Conservation (phyloP, 2,329 filamentous ascomycete genomes). For the Aspergillus sp. region DNA sequence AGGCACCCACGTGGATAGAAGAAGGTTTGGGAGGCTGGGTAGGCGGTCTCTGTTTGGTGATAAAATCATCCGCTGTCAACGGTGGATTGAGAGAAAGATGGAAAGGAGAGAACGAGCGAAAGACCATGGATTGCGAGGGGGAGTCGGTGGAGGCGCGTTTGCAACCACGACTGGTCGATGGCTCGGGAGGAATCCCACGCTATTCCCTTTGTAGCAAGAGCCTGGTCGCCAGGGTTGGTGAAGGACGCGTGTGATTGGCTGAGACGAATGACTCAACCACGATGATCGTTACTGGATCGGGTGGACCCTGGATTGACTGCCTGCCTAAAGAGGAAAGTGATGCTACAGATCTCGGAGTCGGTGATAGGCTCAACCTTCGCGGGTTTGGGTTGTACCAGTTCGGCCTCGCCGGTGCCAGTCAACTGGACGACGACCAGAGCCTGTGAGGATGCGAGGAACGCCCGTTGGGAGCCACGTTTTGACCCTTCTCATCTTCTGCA, state of each 20-base stretch:
- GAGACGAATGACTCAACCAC: conserved; percentile 14
- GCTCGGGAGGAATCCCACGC: conserved; percentile 6
- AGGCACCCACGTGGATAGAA: conserved; percentile 16
- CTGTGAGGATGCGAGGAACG: neutral
- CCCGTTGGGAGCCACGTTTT: conserved; percentile 9
- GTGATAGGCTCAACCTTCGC: neutral
- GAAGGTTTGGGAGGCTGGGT: too few relatives aligned
- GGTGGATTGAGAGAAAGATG: neutral
- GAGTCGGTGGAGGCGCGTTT: neutral
- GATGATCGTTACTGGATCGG: conserved; percentile 13
- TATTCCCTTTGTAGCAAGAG: conserved; percentile 8
- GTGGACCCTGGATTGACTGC: conserved; percentile 2
- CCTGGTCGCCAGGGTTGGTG: conserved; percentile 10
- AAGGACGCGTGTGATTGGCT: neutral
- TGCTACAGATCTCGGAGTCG: neutral
- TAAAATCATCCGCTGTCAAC: neutral
- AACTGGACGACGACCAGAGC: neutral
- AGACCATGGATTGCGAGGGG: neutral
- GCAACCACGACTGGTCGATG: neutral
- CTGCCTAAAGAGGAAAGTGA: conserved; percentile 9
- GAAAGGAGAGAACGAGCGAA: neutral
- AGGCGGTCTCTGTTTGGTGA: too few relatives aligned
- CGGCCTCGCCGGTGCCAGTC: neutral
- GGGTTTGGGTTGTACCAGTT: neutral
- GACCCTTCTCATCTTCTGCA: conserved; percentile 1